Evolutionary conservation across 2,329 filamentous ascomycete species (phyloP), one percentile per base, ranked within the genome.

Genomic region (Fusarium miscanthi): DNA sequence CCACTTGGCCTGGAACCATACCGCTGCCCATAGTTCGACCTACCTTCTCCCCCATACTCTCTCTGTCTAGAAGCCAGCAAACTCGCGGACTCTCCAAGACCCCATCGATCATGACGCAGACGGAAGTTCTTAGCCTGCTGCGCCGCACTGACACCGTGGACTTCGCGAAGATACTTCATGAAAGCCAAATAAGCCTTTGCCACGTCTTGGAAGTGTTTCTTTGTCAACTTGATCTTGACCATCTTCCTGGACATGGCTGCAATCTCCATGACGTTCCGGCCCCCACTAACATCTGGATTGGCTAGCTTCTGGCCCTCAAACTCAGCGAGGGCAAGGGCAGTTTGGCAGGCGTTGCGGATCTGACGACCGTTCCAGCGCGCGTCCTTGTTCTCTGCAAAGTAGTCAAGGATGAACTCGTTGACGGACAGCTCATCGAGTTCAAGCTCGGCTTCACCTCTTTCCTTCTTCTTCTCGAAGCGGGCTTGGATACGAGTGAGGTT

Each of bases 1-100:
- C 17, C 40, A 2, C 9, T n/a, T n/a, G 49, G 19, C 8, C 25
- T 59, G 2, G 33, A 5, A 8, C 25, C 33, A 21, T 51, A 40
- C 0, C 43, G 21, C n/a, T 17, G 56, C 3, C 33, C 56, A 3
- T 59, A 23, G 1, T 19, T 9, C 2, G 56, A 6, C 27, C 1
- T 31, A 0, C 8, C 8, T 2, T 31, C 42, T 6, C 1, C 19
- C 2, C 11, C 7, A 38, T 38, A 31, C 1, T 1, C 33, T 4
- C 33, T 23, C 1, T 59, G 42, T 1, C 33, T 46, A 0, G 42
- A 49, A 2, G 42, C 21, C 0, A 38, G 23, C 1, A 59, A 11
- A 2, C 42, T 59, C 3, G 33, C 21, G 0, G 56, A 19, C 21
- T 59, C 56, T 2, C 43, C 56, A 6, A 57, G 42, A 1, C 42